These are phyloP conservation scores for Starmerella apis DNA, from an alignment of 805 yeast genomes.

Conservation along the genomic window DNA sequence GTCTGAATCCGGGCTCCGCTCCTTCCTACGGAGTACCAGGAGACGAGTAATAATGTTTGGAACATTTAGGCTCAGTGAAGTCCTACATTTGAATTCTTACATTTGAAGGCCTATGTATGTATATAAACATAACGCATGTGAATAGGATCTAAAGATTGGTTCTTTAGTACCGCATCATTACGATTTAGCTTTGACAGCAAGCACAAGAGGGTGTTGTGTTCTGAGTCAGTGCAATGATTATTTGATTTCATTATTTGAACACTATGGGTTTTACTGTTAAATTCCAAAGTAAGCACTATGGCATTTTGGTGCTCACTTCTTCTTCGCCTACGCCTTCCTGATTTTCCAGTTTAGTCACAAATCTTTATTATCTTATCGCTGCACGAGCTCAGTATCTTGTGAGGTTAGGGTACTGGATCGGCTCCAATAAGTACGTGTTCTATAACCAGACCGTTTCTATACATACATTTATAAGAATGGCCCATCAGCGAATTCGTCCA, in stretches of 20 bases:
- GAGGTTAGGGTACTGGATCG: not conserved
- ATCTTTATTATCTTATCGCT: not conserved
- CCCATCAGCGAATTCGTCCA: conserved; percentile 21
- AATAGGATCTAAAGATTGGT: too few species aligned
- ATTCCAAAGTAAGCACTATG: too few species aligned
- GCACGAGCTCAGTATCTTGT: not conserved
- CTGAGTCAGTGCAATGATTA: too few species aligned
- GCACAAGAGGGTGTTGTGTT: too few species aligned
- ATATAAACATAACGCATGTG: too few species aligned
- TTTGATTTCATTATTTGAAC: too few species aligned
- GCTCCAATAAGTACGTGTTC: not conserved
- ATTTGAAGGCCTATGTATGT: too few species aligned
- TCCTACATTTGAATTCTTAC: not conserved
- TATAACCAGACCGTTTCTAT: not conserved
- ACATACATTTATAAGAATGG: conserved; percentile 7
- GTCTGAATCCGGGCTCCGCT: conserved; percentile 17
- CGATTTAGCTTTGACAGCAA: too few species aligned
- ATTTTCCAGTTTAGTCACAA: not conserved
- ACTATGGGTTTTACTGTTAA: too few species aligned
- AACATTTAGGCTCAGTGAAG: too few species aligned
- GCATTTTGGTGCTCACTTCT: too few species aligned
- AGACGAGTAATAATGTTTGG: conserved; percentile 17
- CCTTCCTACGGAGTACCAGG: conserved; percentile 24
- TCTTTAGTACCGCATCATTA: too few species aligned
- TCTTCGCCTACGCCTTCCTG: not conserved